These are phyloP conservation scores for Pyrrhoderma noxium DNA, from an alignment of 1,284 basidiomycete genomes.

Conservation along the genomic window DNA sequence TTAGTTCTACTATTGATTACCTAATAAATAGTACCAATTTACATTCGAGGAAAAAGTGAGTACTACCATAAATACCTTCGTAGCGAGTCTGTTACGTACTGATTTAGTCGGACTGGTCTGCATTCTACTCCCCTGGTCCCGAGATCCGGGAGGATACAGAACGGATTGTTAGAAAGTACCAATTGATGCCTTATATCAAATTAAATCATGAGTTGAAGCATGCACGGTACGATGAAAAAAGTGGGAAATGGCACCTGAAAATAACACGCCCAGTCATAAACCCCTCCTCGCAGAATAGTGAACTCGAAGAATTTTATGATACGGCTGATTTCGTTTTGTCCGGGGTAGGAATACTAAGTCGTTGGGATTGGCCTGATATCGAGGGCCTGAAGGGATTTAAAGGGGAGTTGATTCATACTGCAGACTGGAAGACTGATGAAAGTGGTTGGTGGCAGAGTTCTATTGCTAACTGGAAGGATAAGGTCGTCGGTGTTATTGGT, in stretches of 20 bases:
- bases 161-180: slow-evolving; percentile 50
- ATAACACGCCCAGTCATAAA: slow-evolving; percentile 32
- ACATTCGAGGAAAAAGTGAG: slow-evolving; percentile 47
- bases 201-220: slow-evolving; percentile 43
- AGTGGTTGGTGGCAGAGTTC: slow-evolving; percentile 38
- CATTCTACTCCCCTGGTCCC: slow-evolving; percentile 49
- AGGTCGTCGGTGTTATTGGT: slow-evolving; percentile 53
- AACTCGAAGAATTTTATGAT: slow-evolving; percentile 43
- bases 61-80: background rate
- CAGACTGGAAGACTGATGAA: slow-evolving; percentile 45
- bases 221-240: slow-evolving; percentile 42
- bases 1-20: background rate
- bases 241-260: slow-evolving; percentile 47
- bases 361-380: slow-evolving; percentile 56
- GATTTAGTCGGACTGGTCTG: slow-evolving; percentile 46
- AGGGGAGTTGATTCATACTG: slow-evolving; percentile 48
- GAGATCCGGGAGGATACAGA: slow-evolving; percentile 49
- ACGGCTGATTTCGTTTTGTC: slow-evolving; percentile 47
- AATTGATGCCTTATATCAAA: slow-evolving; percentile 44
- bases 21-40: slow-evolving; percentile 43
- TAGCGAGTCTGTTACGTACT: background rate
- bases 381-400: slow-evolving; percentile 43
- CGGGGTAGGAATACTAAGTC: slow-evolving; percentile 36
- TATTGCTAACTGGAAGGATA: slow-evolving; percentile 44
- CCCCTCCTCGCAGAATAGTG: slow-evolving; percentile 18